These are phyloP conservation scores for Phaeolepiota aurea DNA, from an alignment of 768 basidiomycete species.

Conservation along the genomic window DNA sequence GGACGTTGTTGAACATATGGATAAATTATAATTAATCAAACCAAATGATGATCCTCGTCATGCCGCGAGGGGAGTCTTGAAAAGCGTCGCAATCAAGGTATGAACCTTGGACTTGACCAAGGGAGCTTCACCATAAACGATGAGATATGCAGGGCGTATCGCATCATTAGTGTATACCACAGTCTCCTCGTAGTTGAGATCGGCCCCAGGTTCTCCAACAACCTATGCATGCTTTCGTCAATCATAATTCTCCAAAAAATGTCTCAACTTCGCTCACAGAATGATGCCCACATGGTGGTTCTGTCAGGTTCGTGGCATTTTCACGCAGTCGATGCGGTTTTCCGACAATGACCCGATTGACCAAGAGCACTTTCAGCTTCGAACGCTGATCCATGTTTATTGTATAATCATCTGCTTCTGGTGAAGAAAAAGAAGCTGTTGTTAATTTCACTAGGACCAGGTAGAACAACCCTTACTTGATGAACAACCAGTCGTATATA, in stretches of 20 bases:
- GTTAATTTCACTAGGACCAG: conserved; percentile 2
- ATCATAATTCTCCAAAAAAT: conserved; percentile 3
- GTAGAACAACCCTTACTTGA: conserved; percentile 35
- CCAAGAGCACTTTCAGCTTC: conserved; percentile 39
- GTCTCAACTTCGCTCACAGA: conserved; percentile 29
- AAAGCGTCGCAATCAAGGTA: conserved; percentile 28
- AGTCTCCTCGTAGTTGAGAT: conserved; percentile 64
- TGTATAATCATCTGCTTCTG: conserved; percentile 64
- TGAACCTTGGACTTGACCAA: conserved; percentile 21
- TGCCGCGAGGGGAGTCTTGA: conserved; percentile 38
- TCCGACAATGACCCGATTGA: conserved; percentile 59
- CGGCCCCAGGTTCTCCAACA: conserved; percentile 52
- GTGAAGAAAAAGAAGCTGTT: background rate
- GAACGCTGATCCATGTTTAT: conserved; percentile 31
- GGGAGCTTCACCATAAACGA: conserved; percentile 44
- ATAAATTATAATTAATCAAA: background rate
- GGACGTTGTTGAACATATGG: background rate
- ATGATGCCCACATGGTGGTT: conserved; percentile 50
- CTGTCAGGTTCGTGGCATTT: conserved; percentile 38
- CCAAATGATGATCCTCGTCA: conserved; percentile 13
- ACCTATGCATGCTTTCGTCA: conserved; percentile 26
- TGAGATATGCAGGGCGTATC: conserved; percentile 55
- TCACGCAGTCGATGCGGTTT: conserved; percentile 39
- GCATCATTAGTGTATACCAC: conserved; percentile 63
- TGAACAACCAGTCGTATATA: conserved; percentile 59